Base-by-base conservation (phyloP, 495 filamentous ascomycete genomes). In the Neurospora sp. region DNA sequence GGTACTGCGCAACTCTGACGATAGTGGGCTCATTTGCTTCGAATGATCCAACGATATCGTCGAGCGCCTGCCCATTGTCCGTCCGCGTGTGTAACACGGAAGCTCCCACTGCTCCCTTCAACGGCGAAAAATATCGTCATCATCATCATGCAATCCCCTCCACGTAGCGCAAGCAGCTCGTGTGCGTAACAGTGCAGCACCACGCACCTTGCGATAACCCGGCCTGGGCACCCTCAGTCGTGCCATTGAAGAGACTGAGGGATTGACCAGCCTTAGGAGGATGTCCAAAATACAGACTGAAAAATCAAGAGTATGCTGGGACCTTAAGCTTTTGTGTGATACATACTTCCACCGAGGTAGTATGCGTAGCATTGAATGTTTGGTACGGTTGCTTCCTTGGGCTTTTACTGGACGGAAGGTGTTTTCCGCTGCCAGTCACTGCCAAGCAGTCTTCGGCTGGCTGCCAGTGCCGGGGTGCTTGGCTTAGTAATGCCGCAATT, bases 1-100 rank as follows among this genome's bases (percentile, higher is more conserved):
- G 69, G 73, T 69, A 21, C 71, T 71, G 76, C 72, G 74, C 72
- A 77, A 79, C 76, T 77, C 72, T 81, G 78, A 79, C 78, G 76
- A 81, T 79, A 54, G 73, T 77, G 73, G 73, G 76, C 74, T 77
- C 78, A 79, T 72, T 59, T 71, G 28, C 28, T 19, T 34, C 28
- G 5, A 62, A 31, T 31, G 21, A 62, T 62, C 54, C 54, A 28
- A 62, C 54, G 15, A 66, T 36, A 36, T 66, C 54, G 28, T 31
- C 28, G 54, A 19, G 28, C 54, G 28, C 28, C 54, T 66, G 54
- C 2, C 48, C 54, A 66, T 66, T 66, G 13, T 36, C 54, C 15
- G 15, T 34, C 28, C 54, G 6, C 15, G 54, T 66, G 54, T 66
- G 54, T 66, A 34, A 66, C 54, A 66, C 54, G 54, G 54, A 34